Base-by-base conservation (phyloP, 768 basidiomycete genomes). In the Crassisporium funariophilum region DNA sequence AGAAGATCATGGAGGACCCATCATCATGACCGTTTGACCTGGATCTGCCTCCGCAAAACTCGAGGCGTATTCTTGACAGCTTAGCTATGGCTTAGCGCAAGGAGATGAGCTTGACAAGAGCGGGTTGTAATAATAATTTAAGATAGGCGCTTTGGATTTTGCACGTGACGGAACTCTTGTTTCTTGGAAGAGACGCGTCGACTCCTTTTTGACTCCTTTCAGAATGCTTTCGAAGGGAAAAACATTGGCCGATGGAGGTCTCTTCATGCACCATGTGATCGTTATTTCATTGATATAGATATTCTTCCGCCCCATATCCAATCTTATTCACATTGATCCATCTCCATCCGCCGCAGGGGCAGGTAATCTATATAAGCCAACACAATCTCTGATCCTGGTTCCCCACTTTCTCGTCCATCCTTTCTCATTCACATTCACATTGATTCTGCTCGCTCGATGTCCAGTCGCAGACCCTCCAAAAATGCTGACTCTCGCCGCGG, bases 401-500 rank as follows among this genome's bases (percentile, higher is more conserved):
- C 29, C 44, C 25, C 37, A 9, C 25, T 25, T 13, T 41, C 43
- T 27, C n/a, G 27, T 19, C 17, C 24, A n/a, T 10, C 2, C 29
- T 21, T 15, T 27, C 40, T 33, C 40, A 37, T 23, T n/a, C 15
- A 17, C 19, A 24, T n/a, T 36, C 35, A 15, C 13, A 21, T 10
- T 19, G 25, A 22, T 27, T 21, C 4, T n/a, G 35, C 5, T n/a
- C n/a, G n/a, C n/a, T n/a, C 25, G 5, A 53, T 45, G 43, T 45
- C 40, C 17, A 36, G 17, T 25, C 45, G 34, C 25, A 29, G 45
- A 49, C 35, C 47, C 11, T 53, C 58, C 58, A 53, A 61, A 45
- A 57, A 66, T 36, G 72, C 77, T 22, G 70, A 67, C 49, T 82
- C 82, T 55, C 69, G 73, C 31, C 57, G 60, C 44, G 54, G 50